Base-by-base conservation (phyloP, 75 land plant genomes). In the Azolla pinnata region DNA sequence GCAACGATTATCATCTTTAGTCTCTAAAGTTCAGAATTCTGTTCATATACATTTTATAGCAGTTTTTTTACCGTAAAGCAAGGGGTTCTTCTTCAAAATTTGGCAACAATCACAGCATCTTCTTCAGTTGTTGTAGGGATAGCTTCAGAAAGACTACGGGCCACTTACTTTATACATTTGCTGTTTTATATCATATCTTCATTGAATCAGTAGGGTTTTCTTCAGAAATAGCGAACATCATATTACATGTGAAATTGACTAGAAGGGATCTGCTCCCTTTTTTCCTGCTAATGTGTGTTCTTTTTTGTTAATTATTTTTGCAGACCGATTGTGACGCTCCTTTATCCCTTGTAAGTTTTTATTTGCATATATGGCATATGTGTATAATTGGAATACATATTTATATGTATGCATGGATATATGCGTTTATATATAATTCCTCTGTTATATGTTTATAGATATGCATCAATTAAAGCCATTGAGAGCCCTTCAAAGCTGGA, bases 401-500 rank as follows among this genome's bases (percentile, higher is more conserved):
- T 24, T 38, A 34, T 33, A 0, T 3, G 0, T 29, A 54, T 44
- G 18, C 58, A 7, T 51, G 10, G 33, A 4, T 57, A 47, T 68
- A 18, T 56, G 61, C 38, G 14, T 40, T 60, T 7, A 19, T 4
- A 30, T 29, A 17, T 2, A 21, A 25, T 56, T 48, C 23, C 17
- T 26, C 29, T 12, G 30, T 35, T 33, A 34, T 35, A 14, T 31
- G 53, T 8, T 32, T 29, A 26, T 56, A 85, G 88, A 59, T 82
- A 74, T 72, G 82, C 82, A 27, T 86, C 90, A 25, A 65, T 86
- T 20, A 45, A 45, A 19, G 86, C 90, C 0, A 77, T 86, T 32
- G 90, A 86, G 64, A 86, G 86, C 72, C 63, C 90, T 29, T 63
- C 79, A 32, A 86, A 83, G 61, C 42, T 59, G 27, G 90, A 83